These are phyloP conservation scores for Candida berthetii DNA, from an alignment of 805 yeast genomes.

Conservation along the genomic window DNA sequence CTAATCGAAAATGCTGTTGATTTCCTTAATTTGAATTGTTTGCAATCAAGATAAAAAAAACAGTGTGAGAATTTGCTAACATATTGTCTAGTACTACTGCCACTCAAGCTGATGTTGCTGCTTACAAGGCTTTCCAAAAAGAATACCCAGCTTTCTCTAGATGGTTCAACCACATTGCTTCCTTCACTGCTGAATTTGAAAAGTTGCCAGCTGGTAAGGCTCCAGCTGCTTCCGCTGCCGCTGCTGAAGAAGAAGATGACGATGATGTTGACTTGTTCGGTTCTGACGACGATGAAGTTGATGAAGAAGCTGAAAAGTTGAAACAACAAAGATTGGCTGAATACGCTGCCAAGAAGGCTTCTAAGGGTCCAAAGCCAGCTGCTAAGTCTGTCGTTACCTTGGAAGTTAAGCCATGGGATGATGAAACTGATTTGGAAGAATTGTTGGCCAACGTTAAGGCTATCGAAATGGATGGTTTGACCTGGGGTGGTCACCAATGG, in stretches of 20 bases:
- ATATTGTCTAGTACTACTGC: conserved; percentile 59
- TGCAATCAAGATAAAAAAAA: too few species aligned
- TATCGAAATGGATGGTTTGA: conserved; percentile 86
- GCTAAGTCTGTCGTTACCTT: conserved; percentile 96
- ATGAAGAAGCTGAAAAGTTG: conserved; percentile 94
- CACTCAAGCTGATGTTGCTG: conserved; percentile 92
- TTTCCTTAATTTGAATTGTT: not conserved
- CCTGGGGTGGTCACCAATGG: conserved; percentile 97
- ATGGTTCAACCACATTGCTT: conserved; percentile 98
- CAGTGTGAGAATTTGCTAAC: conserved; percentile 4
- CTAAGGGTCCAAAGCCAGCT: conserved; percentile 96
- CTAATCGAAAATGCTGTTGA: not conserved
- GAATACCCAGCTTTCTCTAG: conserved; percentile 92
- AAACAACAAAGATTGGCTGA: conserved; percentile 98
- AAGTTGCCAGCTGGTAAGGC: conserved; percentile 69
- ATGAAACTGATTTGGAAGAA: conserved; percentile 93
- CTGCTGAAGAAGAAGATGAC: conserved; percentile 72
- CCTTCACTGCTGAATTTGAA: conserved; percentile 81
- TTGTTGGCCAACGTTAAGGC: conserved; percentile 81
- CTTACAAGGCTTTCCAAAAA: conserved; percentile 89
- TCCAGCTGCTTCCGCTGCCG: conserved; percentile 51
- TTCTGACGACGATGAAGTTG: conserved; percentile 86
- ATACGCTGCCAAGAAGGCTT: conserved; percentile 96
- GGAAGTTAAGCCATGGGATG: conserved; percentile 99
- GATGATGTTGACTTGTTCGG: conserved; percentile 93